Evolutionary conservation across 1,284 basidiomycete genomes (phyloP).

Genomic region (Marasmius tenuissimus): DNA sequence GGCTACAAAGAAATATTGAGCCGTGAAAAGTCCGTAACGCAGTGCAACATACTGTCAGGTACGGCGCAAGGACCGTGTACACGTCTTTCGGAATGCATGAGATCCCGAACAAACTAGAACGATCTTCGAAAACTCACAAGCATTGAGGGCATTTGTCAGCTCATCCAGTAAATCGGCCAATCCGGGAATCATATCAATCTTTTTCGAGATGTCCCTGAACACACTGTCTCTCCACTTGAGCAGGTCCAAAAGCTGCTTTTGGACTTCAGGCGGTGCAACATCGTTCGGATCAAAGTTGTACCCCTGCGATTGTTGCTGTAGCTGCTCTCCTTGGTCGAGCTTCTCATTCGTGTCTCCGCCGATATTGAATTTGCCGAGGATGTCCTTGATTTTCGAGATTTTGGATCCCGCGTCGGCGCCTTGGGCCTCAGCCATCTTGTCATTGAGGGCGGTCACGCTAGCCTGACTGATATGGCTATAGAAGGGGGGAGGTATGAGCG

Average conservation of each 20-base stretch:
- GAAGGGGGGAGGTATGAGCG: not conserved
- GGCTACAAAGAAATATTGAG: conserved; percentile 39
- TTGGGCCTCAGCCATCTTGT: conserved; percentile 58
- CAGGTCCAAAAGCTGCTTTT: conserved; percentile 64
- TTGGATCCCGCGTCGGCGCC: conserved; percentile 35
- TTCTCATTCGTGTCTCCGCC: conserved; percentile 46
- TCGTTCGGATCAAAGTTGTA: conserved; percentile 58
- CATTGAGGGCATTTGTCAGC: conserved; percentile 62
- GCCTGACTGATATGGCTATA: conserved; percentile 65
- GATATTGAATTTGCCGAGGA: conserved; percentile 55
- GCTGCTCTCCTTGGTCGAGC: conserved; percentile 51
- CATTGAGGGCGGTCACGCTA: conserved; percentile 77
- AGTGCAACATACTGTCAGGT: conserved; percentile 42
- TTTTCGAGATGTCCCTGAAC: conserved; percentile 46
- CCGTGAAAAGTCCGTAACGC: not conserved
- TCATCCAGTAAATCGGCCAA: conserved; percentile 70
- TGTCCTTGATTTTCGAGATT: conserved; percentile 40
- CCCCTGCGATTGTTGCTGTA: conserved; percentile 52
- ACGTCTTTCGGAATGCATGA: conserved; percentile 42
- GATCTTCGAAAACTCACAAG: conserved; percentile 42
- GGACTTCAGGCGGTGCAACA: conserved; percentile 70
- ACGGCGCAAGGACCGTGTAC: conserved; percentile 73
- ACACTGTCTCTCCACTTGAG: conserved; percentile 74
- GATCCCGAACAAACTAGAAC: not conserved
- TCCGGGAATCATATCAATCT: conserved; percentile 69